Base-by-base conservation (phyloP, 2,329 filamentous ascomycete species). In the Aurifilum marmelostoma region DNA sequence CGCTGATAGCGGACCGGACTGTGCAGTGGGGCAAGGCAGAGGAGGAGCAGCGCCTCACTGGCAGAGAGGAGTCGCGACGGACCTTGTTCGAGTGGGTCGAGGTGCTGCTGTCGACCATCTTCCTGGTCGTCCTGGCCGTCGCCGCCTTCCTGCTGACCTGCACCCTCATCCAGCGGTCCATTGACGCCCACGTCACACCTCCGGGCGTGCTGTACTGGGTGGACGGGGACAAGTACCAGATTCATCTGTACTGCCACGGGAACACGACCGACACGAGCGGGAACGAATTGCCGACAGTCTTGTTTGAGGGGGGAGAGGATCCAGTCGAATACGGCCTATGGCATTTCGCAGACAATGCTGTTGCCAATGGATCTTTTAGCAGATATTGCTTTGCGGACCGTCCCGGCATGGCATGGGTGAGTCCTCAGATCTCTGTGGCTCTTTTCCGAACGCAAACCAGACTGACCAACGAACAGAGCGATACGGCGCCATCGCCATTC, bases 311-410 rank as follows among this genome's bases (percentile, higher is more conserved):
- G 2, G 94, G 93, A 24, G 92, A 97, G 75, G 83, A 87, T 29
- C 90, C 95, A 0, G 90, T 93, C 21, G 94, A 97, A 77, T 83
- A 92, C 74, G 89, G 91, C 8, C 85, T 99, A 67, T 91, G 94
- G 81, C 87, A 90, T 66, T 93, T 97, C 81, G 92, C 93, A 14
- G 88, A 94, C 69, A 85, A 89, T 67, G 89, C 92, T 1, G 83
- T 94, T 72, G 84, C 88, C 72, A 96, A 96, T 75, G 92, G 93
- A 52, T 92, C 91, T 60, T 96, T 99, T 74, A 83, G 85, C 67
- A 89, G 95, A 70, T 98, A 97, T 82, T 99, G 96, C 84, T 97
- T 97, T 79, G 94, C 93, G 77, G 96, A 99, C 77, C 91, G 96
- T 29, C 96, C 96, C 0, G 96, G 96, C 1, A 87, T 95, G 67